phyloP scores from a whole-genome alignment of 2,329 filamentous ascomycete species.

The Ceratocystis lukuohia region DNA sequence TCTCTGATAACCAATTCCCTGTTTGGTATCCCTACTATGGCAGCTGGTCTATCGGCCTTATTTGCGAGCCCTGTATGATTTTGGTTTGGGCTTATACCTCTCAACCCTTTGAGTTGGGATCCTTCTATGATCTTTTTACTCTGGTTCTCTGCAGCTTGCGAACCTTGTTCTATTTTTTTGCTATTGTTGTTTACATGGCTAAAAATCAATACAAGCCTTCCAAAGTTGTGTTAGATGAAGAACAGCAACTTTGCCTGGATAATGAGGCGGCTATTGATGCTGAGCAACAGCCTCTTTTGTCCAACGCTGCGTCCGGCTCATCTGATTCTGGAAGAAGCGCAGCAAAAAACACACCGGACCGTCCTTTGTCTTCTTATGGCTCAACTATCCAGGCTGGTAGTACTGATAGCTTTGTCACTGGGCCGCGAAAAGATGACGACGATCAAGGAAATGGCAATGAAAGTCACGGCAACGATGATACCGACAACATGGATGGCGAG shows the following conservation, averaged over 20 bases:
- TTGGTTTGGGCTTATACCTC: conserved; percentile 21
- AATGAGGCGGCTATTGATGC: neutral
- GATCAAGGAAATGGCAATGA: neutral
- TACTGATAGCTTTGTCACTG: conserved; percentile 12
- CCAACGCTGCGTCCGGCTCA: neutral
- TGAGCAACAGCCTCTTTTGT: neutral
- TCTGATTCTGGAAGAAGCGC: neutral
- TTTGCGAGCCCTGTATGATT: conserved; percentile 40
- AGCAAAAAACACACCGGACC: neutral
- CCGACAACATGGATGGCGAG: conserved; percentile 27
- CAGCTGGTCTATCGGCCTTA: conserved; percentile 45
- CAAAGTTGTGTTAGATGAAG: conserved; percentile 33
- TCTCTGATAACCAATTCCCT: conserved; percentile 37
- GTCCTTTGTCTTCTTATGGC: conserved; percentile 10
- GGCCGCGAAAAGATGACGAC: conserved; percentile 6
- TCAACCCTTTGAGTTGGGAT: neutral
- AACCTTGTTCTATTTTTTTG: conserved; percentile 6
- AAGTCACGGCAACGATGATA: neutral
- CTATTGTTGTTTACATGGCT: conserved; percentile 2
- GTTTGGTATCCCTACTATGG: conserved; percentile 53
- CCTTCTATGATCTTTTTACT: conserved; percentile 5
- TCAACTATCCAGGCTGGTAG: conserved; percentile 12
- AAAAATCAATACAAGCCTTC: neutral
- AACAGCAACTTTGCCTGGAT: conserved; percentile 45
- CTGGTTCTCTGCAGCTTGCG: neutral